These are phyloP conservation scores for Arthrobotrys pseudoclavata DNA, from an alignment of 2,329 filamentous ascomycete species.

Conservation along the genomic window DNA sequence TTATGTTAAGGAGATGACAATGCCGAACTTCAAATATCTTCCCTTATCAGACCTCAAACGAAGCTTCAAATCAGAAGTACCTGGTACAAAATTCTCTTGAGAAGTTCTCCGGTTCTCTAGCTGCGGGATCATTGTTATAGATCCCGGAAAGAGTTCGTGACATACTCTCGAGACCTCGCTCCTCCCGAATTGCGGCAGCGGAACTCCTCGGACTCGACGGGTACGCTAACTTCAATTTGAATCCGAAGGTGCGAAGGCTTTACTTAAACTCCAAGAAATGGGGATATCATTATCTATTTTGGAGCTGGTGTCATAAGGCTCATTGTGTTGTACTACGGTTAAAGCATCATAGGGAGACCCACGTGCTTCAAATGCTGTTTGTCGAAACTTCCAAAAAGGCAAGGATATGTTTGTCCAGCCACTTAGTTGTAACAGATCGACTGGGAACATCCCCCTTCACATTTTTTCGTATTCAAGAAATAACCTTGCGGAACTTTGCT, in stretches of 20 bases:
- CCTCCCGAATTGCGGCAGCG: conserved; percentile 37
- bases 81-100: conserved; percentile 11
- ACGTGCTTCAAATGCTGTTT: conserved; percentile 39
- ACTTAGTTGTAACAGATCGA: no score
- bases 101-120: not conserved
- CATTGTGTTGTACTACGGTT: conserved; percentile 25
- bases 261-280: not conserved
- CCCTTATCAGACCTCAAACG: not conserved
- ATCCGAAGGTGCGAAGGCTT: conserved; percentile 50
- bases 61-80: conserved; percentile 6
- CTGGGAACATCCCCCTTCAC: conserved; percentile 33
- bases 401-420: conserved; percentile 14
- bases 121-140: conserved; percentile 25
- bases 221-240: conserved; percentile 9
- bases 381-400: conserved; percentile 2
- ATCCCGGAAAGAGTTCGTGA: conserved; percentile 10
- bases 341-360: not conserved
- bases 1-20: not conserved
- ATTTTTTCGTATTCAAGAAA: not conserved
- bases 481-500: conserved; percentile 33
- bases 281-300: conserved; percentile 24
- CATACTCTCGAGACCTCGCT: conserved; percentile 12
- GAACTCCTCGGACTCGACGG: conserved; percentile 30
- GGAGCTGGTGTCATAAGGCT: conserved; percentile 30
- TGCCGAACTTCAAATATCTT: not conserved